Percentiles rank a stretch among this genome's conserved stretches.
Evolutionary conservation across 2,329 filamentous ascomycete genomes (phyloP).

Genomic region (Paraconiothyrium sp.): DNA sequence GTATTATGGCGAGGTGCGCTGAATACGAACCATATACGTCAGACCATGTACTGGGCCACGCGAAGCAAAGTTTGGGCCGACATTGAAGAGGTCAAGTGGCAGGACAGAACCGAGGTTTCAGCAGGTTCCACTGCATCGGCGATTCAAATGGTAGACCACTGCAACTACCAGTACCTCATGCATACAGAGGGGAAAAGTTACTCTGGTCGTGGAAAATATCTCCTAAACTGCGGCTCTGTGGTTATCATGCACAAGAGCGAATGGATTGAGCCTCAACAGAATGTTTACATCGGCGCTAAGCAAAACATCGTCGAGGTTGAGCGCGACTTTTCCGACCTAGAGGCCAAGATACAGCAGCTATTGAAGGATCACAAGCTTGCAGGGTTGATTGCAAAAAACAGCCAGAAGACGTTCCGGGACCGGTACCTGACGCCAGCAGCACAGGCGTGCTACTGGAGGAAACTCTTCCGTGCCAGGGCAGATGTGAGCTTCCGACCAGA

Average conservation of each 20-base stretch:
- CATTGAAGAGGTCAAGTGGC: slow-evolving; percentile 28
- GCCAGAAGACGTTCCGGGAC: slow-evolving; percentile 27
- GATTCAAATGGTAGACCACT: slow-evolving; percentile 33
- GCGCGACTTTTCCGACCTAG: slow-evolving; percentile 32
- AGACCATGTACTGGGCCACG: slow-evolving; percentile 20
- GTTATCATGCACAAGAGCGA: slow-evolving; percentile 28
- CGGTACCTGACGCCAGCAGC: slow-evolving; percentile 28
- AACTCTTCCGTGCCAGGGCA: slow-evolving; percentile 23
- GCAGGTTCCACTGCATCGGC: slow-evolving; percentile 11
- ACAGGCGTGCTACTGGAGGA: slow-evolving; percentile 30
- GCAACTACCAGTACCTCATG: slow-evolving; percentile 51
- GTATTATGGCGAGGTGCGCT: slow-evolving; percentile 45
- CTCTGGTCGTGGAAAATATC: slow-evolving; percentile 61
- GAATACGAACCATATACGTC: slow-evolving; percentile 34
- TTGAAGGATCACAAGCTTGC: slow-evolving; percentile 25
- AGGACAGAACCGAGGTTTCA: slow-evolving; percentile 22
- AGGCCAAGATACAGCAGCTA: slow-evolving; percentile 22
- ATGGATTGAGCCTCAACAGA: slow-evolving; percentile 29
- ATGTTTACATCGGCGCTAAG: slow-evolving; percentile 24
- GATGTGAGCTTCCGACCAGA: slow-evolving; percentile 25
- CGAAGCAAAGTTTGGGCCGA: slow-evolving; percentile 29
- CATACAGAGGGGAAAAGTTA: slow-evolving; percentile 59
- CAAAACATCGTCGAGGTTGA: slow-evolving; percentile 34
- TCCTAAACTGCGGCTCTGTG: slow-evolving; percentile 55
- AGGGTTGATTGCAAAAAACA: slow-evolving; percentile 25